Evolutionary conservation across 2,329 filamentous ascomycete genomes (phyloP).

Genomic region (Harringtonia aguacate): DNA sequence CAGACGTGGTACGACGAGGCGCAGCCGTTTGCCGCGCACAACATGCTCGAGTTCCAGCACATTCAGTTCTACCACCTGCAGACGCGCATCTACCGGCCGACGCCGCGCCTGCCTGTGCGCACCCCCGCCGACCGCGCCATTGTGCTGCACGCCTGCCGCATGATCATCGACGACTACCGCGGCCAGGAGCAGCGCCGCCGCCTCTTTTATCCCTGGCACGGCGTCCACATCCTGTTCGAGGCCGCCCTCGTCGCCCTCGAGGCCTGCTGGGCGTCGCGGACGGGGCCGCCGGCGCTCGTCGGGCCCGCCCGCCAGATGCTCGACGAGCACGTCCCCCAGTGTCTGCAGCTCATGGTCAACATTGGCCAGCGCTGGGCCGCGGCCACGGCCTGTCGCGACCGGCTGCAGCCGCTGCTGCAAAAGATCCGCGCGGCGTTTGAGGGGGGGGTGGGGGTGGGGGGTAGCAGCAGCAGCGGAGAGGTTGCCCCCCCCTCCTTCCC

Average conservation of each 20-base stretch:
- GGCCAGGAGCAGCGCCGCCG: neutral
- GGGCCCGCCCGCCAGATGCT: neutral
- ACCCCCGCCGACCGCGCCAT: neutral
- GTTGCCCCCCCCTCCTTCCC: too few relatives aligned
- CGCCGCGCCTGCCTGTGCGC: neutral
- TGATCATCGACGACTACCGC: constrained; percentile 1
- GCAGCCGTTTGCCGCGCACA: neutral
- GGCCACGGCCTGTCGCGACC: neutral
- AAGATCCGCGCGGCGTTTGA: neutral
- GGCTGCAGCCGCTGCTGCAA: neutral
- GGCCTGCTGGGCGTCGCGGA: constrained; percentile 1
- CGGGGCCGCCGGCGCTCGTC: neutral
- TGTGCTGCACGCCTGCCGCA: neutral
- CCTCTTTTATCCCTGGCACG: constrained; percentile 4
- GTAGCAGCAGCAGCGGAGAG: too few relatives aligned
- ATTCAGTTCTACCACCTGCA: constrained; percentile 2
- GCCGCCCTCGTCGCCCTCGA: constrained; percentile 1
- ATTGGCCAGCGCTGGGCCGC: constrained; percentile 3
- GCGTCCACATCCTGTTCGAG: constrained; percentile 4
- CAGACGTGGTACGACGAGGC: neutral
- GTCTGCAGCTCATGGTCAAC: neutral
- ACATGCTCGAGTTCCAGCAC: constrained; percentile 4
- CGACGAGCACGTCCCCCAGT: neutral
- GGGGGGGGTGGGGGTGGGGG: too few relatives aligned
- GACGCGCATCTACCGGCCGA: constrained; percentile 1